These are phyloP conservation scores for Porogramme epimiltina DNA, from an alignment of 1,284 basidiomycete genomes.

Conservation along the genomic window DNA sequence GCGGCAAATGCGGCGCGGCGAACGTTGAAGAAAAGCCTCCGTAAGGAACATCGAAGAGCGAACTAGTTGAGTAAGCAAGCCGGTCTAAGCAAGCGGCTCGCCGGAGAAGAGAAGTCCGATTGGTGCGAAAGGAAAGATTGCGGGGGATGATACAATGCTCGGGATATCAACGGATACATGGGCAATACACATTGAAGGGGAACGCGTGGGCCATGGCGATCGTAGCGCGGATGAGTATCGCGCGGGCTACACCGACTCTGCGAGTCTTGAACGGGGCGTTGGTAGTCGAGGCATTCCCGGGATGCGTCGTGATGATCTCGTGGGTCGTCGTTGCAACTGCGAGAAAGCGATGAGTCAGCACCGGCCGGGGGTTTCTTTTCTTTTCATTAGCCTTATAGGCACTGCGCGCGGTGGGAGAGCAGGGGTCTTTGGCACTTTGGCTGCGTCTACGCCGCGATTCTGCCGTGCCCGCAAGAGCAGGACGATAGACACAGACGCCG, in stretches of 20 bases:
- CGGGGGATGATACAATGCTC: slow-evolving; percentile 16
- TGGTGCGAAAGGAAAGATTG: neutral
- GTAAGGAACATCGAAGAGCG: neutral
- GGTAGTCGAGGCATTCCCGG: slow-evolving; percentile 26
- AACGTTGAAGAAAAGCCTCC: neutral
- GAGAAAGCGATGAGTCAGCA: neutral
- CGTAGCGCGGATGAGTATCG: too few species aligned
- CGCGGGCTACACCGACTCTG: too few species aligned
- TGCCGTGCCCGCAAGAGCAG: slow-evolving; percentile 15
- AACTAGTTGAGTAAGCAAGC: neutral
- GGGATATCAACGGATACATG: slow-evolving; percentile 19
- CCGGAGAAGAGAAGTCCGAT: neutral
- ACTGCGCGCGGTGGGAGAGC: too few species aligned
- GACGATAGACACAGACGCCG: neutral
- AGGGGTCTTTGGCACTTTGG: slow-evolving; percentile 1
- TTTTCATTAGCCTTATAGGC: too few species aligned
- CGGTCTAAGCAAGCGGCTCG: slow-evolving; percentile 8
- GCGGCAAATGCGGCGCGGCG: neutral
- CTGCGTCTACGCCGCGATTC: slow-evolving; percentile 3
- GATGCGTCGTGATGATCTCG: slow-evolving; percentile 27
- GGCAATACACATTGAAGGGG: slow-evolving; percentile 12
- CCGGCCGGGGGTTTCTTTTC: too few species aligned
- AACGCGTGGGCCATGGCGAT: neutral
- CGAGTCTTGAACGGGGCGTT: slow-evolving; percentile 29
- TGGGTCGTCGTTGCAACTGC: slow-evolving; percentile 31